Base-by-base conservation (phyloP, 257 asterid species). In the Nicotiana benthamiana region DNA sequence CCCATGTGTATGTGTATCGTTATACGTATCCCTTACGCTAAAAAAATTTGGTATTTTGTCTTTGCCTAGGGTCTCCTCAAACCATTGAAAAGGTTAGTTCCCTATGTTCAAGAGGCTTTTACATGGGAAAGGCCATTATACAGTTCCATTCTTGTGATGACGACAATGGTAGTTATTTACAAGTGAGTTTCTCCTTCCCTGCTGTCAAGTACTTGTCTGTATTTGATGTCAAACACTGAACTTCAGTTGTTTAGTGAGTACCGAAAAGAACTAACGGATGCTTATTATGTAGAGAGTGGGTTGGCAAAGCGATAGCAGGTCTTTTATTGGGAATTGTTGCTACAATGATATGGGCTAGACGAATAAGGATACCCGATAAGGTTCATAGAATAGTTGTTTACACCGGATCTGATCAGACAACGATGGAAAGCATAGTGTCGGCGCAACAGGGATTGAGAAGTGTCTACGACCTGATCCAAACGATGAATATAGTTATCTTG, bases 361-460 rank as follows among this genome's bases (percentile, higher is more conserved):
- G 60, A 60, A 75, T n/a, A 30, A 82, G 86, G 85, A 65, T 86
- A 9, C 77, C 80, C 2, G 87, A 82, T 20, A 86, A 82, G 87
- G 79, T 87, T 0, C 77, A 88, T 62, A 95, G 89, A 74, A 86
- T 95, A 5, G 86, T 92, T 11, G 83, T 95, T 28, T 75, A 60
- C 61, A 90, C 89, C 0, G 91, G 90, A 54, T 85, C 97, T 1
- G 97, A 93, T 83, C 93, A 90, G 82, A 81, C 97, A 5, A 80
- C 98, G 0, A 79, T 91, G 89, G 99, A 93, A 83, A 93, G 89
- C 83, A 87, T 95, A 57, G 94, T 95, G 11, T 92, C 99, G 1
- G 99, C 99, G 1, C 99, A 95, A 77, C 97, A 91, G 22, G 98
- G 93, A 18, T 30, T 95, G 20, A 82, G 84, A 81, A 91, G 48